phyloP scores from a whole-genome alignment of 352 stramenopile genomes.

The Phytophthora fragariae region DNA sequence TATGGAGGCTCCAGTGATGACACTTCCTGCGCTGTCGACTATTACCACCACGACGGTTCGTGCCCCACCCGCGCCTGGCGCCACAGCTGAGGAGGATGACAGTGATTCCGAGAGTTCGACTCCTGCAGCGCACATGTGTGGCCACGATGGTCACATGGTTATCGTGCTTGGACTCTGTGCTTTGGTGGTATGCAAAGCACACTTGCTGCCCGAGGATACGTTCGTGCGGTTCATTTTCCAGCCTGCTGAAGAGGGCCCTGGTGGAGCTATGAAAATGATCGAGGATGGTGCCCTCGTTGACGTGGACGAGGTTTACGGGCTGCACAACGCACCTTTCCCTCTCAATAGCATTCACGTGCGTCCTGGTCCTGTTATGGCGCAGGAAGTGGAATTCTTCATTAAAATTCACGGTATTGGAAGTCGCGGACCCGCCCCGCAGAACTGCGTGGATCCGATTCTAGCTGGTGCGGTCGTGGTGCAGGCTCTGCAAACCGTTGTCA shows the following conservation, averaged over 20 bases:
- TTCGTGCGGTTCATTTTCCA: conserved; percentile 96
- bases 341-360: conserved; percentile 91
- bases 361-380: conserved; percentile 92
- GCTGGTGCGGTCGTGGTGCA: conserved; percentile 91
- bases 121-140: conserved; percentile 92
- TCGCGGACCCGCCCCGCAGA: conserved; percentile 93
- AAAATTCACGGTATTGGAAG: conserved; percentile 92
- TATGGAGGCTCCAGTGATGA: conserved; percentile 25
- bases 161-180: conserved; percentile 93
- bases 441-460: conserved; percentile 94
- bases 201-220: conserved; percentile 73
- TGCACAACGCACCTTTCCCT: conserved; percentile 92
- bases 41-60: conserved; percentile 37
- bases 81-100: conserved; percentile 42
- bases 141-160: conserved; percentile 96
- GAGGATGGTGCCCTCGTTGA: conserved; percentile 91
- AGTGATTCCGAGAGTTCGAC: conserved; percentile 34
- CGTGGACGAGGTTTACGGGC: conserved; percentile 93
- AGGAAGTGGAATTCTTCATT: conserved; percentile 94
- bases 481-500: conserved; percentile 94
- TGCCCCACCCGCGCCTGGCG: conserved; percentile 40
- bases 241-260: conserved; percentile 94
- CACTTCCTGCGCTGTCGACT: conserved; percentile 30
- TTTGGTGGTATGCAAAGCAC: conserved; percentile 73
- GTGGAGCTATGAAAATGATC: conserved; percentile 93